Evolutionary conservation across 2,329 filamentous ascomycete species (phyloP), one percentile per base, ranked within the genome.

Genomic region (Xylogone sp.): DNA sequence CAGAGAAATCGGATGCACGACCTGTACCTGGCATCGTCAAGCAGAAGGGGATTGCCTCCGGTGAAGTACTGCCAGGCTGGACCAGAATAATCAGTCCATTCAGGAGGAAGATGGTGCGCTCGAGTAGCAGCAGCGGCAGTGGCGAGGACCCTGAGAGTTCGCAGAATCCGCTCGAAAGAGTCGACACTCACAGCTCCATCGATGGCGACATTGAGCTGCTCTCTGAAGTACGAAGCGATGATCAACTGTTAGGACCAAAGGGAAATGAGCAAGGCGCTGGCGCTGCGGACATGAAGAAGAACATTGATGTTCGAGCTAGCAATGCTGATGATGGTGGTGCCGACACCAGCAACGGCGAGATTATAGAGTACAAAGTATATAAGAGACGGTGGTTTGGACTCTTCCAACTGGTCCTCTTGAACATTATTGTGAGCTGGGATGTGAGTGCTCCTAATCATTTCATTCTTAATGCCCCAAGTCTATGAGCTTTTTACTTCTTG

Each of bases 381-480:
- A 93, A 88, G 71, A 81, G 90, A 64, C 81, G 94, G 43, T 99
- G 90, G 84, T 88, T 96, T 67, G 94, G 94, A 1, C 75, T 99
- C 48, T 72, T 81, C 20, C 89, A 96, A 69, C 72, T 97, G 65
- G 87, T 91, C 6, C 71, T 97, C 62, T 75, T 97, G 71, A 99
- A 97, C 67, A 86, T 97, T 51, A 83, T 97, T 54, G 87, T 96
- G 42, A 95, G 89, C 64, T 97, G 93, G 93, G 90, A 95, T 81
- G 90, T 94, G 79, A 77, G 90, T 42, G 1, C 31, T 16, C n/a
- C 34, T 5, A 5, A 16, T n/a, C n/a, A n/a, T n/a, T n/a, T n/a
- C n/a, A n/a, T n/a, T n/a, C n/a, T n/a, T n/a, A n/a, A n/a, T n/a
- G n/a, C n/a, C n/a, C n/a, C n/a, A n/a, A n/a, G n/a, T n/a, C n/a